Evolutionary conservation across 805 yeast species (phyloP), one percentile per base, ranked within the genome.

Genomic region (Pichia phayaonensis): DNA sequence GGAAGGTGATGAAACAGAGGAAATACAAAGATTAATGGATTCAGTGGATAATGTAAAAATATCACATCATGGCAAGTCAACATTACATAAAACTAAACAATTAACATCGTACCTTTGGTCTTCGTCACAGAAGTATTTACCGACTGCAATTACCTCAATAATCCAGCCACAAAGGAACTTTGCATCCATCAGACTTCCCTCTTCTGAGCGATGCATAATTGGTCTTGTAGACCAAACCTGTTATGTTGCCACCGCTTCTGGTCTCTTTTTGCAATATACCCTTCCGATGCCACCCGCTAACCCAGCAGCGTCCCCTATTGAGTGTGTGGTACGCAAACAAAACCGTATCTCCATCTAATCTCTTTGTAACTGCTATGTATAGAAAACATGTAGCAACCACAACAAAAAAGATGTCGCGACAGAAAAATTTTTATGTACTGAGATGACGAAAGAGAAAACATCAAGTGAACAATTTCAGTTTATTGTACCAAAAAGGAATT

Each of bases 111-210:
- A 55, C 31, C 50, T 63, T n/a, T 63, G 66, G 67, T 48, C 56
- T 6, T 59, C 53, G 40, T 62, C 65, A 7, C 60, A 60, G 31
- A 59, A 60, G 22, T 84, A 84, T 54, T 72, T 90, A 22, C 97
- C 97, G 2, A 73, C 82, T 13, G 80, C 86, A 48, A 81, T 90
- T 40, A 80, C 88, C 12, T 86, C 95, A 2, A 83, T 90, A 51
- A 70, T 90, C 59, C 97, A 90, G 61, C 95, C 97, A 15, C 80
- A 86, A 22, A 76, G 99, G 55, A 96, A 90, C 62, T 94, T 88
- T 73, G 97, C 98, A 0, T 86, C 82, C 47, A 73, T 92, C 56
- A 90, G 87, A 63, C 75, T 92, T 21, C 54, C 51, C n/a, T 20
- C 42, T 22, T 58, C 58, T 23, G 62, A 59, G 4, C 58, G 54